Base-by-base conservation (phyloP, 1,284 basidiomycete species). In the Agroathelia rolfsii region DNA sequence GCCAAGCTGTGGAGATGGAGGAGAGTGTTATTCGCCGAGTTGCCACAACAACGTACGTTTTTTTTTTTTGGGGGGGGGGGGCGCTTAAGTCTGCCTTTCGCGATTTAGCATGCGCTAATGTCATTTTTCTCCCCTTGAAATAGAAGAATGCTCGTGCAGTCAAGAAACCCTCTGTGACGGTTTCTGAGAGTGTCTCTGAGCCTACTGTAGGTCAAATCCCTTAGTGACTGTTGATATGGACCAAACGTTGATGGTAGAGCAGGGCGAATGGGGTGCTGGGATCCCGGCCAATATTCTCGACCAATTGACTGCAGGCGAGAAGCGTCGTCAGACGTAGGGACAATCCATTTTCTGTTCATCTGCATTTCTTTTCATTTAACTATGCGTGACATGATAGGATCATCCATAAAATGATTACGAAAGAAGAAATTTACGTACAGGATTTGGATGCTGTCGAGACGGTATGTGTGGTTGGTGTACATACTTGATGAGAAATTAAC, bases 361-460 rank as follows among this genome's bases (percentile, higher is more conserved):
- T 7, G 30, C 37, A 19, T 27, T 36, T 32, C 7, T 17, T 28
- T 34, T 24, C 40, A 34, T 32, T 39, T 27, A 40, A 29, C 24
- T 20, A 18, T 28, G 13, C 15, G 12, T 17, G 30, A n/a, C 36
- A n/a, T n/a, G n/a, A n/a, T n/a, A 82, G 78, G n/a, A 82, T 94
- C 47, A 94, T 98, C 35, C 79, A 85, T 48, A 92, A 93, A 55
- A 77, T 93, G 24, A 84, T 98, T 41, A 74, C 73, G 48, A 84
- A 88, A 41, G 94, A 98, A 56, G 80, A 86, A 46, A 80, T 88
- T 48, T 97, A 95, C 51, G 66, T 93, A 24, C 76, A 81, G 27
- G 94, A 98, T 51, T 68, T 99, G 4, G 78, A 89, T 38, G 72
- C 80, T 4, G 72, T 97, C 26, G 87, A 95, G 47, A 64, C 68